Evolutionary conservation across 2,329 filamentous ascomycete species (phyloP).

Genomic region (Blastomyces percursus): DNA sequence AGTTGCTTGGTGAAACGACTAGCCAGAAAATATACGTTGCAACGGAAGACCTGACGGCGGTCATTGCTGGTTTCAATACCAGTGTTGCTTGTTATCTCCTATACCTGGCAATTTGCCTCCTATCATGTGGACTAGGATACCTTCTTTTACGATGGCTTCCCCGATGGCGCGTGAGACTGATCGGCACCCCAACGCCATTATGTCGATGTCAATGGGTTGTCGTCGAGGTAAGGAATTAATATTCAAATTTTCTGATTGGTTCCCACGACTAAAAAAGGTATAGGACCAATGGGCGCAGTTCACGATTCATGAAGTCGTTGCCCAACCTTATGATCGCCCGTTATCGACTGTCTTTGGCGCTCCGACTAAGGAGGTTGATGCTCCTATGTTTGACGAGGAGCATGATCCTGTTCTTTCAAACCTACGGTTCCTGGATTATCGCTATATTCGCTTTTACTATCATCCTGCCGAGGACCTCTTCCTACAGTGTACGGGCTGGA

Average conservation of each 20-base stretch:
- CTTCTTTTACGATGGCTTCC: slow-evolving; percentile 85
- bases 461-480: slow-evolving; percentile 86
- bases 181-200: slow-evolving; percentile 59
- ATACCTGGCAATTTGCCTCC: slow-evolving; percentile 60
- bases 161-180: slow-evolving; percentile 66
- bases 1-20: slow-evolving; percentile 46
- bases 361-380: slow-evolving; percentile 44
- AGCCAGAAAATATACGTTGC: slow-evolving; percentile 89
- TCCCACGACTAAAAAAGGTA: neutral
- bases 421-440: slow-evolving; percentile 74
- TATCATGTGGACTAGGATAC: slow-evolving; percentile 68
- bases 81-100: slow-evolving; percentile 55
- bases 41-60: slow-evolving; percentile 89
- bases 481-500: slow-evolving; percentile 77
- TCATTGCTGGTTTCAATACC: slow-evolving; percentile 81
- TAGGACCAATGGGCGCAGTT: slow-evolving; percentile 95
- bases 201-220: slow-evolving; percentile 80
- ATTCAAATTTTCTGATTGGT: neutral
- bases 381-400: slow-evolving; percentile 59
- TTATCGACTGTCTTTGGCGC: slow-evolving; percentile 49
- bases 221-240: slow-evolving; percentile 52
- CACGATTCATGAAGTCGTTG: slow-evolving; percentile 57
- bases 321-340: slow-evolving; percentile 48
- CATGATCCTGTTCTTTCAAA: slow-evolving; percentile 64
- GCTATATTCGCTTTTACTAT: slow-evolving; percentile 87